Conservation (phyloP, 306 rosid species). For the Pyrus bretschneideri region DNA sequence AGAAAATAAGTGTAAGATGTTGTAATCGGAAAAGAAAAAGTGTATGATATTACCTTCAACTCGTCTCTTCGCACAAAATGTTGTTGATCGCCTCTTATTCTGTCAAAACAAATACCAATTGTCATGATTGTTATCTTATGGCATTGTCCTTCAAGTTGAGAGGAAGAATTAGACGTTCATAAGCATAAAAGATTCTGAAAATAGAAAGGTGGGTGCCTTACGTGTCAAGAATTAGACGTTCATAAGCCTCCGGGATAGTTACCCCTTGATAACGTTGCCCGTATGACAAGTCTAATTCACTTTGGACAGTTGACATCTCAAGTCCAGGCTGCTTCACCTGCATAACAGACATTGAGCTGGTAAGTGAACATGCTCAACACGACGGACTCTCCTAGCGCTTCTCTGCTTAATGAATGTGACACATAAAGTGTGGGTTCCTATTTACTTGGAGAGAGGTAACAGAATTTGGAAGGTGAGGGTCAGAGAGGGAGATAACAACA, state of each 20-base stretch:
- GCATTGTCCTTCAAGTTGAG: neutral
- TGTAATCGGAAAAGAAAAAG: neutral
- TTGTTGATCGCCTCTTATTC: constrained; percentile 91
- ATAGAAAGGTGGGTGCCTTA: constrained; percentile 30
- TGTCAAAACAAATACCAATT: constrained; percentile 24
- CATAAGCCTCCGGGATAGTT: constrained; percentile 92
- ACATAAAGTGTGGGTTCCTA: neutral
- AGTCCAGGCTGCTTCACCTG: constrained; percentile 98
- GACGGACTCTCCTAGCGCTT: neutral
- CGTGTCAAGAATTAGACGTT: constrained; percentile 97
- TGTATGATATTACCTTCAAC: constrained; percentile 56
- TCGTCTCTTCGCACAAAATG: constrained; percentile 96
- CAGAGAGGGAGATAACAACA: neutral
- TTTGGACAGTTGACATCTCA: constrained; percentile 80
- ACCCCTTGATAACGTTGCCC: constrained; percentile 74
- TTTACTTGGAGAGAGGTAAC: neutral
- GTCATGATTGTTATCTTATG: constrained; percentile 3
- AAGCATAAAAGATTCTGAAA: neutral
- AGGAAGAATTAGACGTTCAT: neutral
- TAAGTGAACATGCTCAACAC: neutral
- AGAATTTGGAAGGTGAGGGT: neutral
- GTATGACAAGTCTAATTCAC: constrained; percentile 92
- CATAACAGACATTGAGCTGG: constrained; percentile 4
- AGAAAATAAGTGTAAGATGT: neutral
- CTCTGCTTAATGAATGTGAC: neutral